Percentiles rank a stretch among this genome's conserved stretches.
These are phyloP conservation scores for Stevia rebaudiana DNA, from an alignment of 140 eudicot genomes.

Conservation along the genomic window DNA sequence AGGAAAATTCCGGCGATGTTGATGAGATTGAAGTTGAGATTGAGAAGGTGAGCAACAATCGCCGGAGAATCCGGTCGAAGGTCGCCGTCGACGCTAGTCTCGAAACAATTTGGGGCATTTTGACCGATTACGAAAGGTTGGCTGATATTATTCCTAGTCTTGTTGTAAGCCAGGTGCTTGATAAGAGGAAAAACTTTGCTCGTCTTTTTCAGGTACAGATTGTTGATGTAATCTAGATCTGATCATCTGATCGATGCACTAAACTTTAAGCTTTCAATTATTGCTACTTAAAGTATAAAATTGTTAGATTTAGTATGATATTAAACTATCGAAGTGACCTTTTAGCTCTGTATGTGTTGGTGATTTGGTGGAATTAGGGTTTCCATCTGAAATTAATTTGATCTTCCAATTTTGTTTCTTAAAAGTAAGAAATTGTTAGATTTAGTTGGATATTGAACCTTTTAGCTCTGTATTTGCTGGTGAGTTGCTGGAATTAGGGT, in stretches of 20 bases:
- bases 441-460: not conserved
- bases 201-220: slow-evolving; percentile 64
- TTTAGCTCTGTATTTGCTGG: not conserved
- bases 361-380: not conserved
- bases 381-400: not conserved
- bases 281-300: not conserved
- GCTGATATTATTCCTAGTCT: slow-evolving; percentile 72
- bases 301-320: not conserved
- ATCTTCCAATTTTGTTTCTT: not conserved
- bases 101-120: slow-evolving; percentile 49
- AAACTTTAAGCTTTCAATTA: not conserved
- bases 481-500: not conserved
- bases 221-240: not conserved
- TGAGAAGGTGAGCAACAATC: slow-evolving; percentile 46
- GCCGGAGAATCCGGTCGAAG: slow-evolving; percentile 60
- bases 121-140: slow-evolving; percentile 67
- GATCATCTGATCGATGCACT: not conserved
- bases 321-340: not conserved
- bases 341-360: not conserved
- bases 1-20: not conserved
- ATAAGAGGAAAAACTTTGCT: slow-evolving; percentile 45
- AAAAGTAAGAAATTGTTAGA: not conserved
- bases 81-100: slow-evolving; percentile 44
- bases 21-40: slow-evolving; percentile 41
- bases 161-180: slow-evolving; percentile 62